These are phyloP conservation scores for Dactylonectria macrodidyma DNA, from an alignment of 2,329 filamentous ascomycete species.

Conservation along the genomic window DNA sequence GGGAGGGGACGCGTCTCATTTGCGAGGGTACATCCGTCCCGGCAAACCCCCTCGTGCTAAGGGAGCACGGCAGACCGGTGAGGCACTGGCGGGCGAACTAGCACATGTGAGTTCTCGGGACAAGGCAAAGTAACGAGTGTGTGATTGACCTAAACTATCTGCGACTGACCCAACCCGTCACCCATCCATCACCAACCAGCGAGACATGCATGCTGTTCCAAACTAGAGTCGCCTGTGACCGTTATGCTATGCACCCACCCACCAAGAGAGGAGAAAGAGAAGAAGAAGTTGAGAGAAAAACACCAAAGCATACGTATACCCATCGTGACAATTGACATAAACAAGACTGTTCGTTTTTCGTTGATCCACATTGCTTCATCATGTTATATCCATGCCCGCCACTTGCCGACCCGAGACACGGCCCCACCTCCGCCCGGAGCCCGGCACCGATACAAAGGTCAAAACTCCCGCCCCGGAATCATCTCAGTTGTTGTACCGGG, in stretches of 20 bases:
- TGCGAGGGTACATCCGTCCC: neutral
- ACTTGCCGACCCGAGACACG: slow-evolving; percentile 13
- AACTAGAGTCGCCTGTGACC: slow-evolving; percentile 8
- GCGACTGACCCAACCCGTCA: neutral
- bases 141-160: neutral
- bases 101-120: neutral
- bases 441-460: neutral
- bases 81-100: neutral
- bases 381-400: too few relatives aligned
- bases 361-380: neutral
- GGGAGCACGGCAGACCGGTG: neutral
- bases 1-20: neutral
- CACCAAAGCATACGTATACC: neutral
- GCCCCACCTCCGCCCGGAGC: slow-evolving; percentile 14
- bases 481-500: slow-evolving; percentile 4
- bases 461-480: neutral
- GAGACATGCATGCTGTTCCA: slow-evolving; percentile 7
- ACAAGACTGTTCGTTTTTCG: neutral
- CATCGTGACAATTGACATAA: neutral
- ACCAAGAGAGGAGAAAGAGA: neutral
- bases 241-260: neutral
- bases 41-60: neutral
- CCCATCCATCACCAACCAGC: slow-evolving; percentile 1
- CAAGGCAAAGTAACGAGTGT: neutral
- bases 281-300: neutral